Evolutionary conservation across 192 early-diverging fungal genomes (phyloP), one percentile per base, ranked within the genome.

Genomic region (Coemansia sp.): DNA sequence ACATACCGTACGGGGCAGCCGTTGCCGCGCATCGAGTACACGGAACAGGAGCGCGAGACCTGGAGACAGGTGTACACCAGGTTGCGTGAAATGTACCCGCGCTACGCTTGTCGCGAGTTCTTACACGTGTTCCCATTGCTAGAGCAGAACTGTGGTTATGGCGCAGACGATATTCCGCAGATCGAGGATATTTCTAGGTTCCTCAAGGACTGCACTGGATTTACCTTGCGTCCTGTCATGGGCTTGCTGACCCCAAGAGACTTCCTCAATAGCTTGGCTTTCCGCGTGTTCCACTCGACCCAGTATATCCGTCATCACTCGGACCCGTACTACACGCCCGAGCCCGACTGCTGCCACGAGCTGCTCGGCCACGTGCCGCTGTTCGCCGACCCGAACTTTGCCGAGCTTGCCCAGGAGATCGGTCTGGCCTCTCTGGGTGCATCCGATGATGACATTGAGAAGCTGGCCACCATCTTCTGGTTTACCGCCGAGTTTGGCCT

Each of bases 281-380:
- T 98, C 87, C 90, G 96, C 56, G 95, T 98, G 6, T 98, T 98
- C 87, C 93, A 96, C 81, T 92, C 90, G 51, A 98, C 96, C 9
- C 96, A 98, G 84, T 98, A 98, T 79, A 95, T 98, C 77, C 93
- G 96, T 33, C 96, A 98, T 74, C 88, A 91, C 76, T 94, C 93
- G 4, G 85, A 86, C 51, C 96, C 96, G 18, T 85, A 94, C 51
- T 98, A 96, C 75, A 98, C 96, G 4, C 96, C 96, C 22, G 96
- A 96, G 75, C 91, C 91, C 55, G 96, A 98, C 78, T 88, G 95
- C 63, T 98, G 96, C 84, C 96, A 98, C 73, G 96, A 98, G 81
- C 85, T 97, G 15, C 83, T 98, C 18, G 96, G 96, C 51, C 96
- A 98, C 66, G 94, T 86, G 34, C 90, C 90, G 14, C 71, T 91